These are phyloP conservation scores for Lactarius trivialis DNA, from an alignment of 768 basidiomycete genomes.

Conservation along the genomic window DNA sequence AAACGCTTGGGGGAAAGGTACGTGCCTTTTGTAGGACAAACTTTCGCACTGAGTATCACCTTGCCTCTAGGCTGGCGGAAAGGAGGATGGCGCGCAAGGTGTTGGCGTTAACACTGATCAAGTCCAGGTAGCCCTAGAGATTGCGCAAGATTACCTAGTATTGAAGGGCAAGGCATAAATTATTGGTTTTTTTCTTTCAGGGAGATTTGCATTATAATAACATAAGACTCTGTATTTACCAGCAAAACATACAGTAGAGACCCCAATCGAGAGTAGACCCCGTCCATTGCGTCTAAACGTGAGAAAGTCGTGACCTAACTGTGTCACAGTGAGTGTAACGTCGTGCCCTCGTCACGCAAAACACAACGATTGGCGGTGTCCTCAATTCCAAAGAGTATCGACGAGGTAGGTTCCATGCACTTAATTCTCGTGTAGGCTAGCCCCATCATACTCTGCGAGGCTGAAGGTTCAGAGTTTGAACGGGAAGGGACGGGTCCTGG, in stretches of 20 bases:
- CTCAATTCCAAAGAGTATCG: constrained; percentile 5
- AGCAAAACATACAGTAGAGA: neutral
- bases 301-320: constrained; percentile 9
- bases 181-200: neutral
- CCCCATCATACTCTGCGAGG: neutral
- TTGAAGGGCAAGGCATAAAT: constrained; percentile 15
- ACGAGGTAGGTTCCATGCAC: constrained; percentile 11
- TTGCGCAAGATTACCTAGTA: constrained; percentile 38
- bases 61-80: constrained; percentile 78
- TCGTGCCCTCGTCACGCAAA: neutral
- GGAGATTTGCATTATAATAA: neutral
- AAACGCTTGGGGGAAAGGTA: constrained; percentile 88
- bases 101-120: constrained; percentile 63
- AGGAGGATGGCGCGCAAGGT: constrained; percentile 88
- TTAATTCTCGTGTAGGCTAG: neutral
- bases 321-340: constrained; percentile 7
- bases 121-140: constrained; percentile 58
- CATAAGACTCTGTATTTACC: neutral
- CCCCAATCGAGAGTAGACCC: neutral
- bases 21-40: constrained; percentile 13
- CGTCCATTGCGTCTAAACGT: too few relatives aligned
- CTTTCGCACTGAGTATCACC: neutral
- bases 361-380: neutral
- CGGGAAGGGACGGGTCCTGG: neutral
- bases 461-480: neutral